Evolutionary conservation across 2,329 filamentous ascomycete genomes (phyloP), one percentile per base, ranked within the genome.

Genomic region (Cladosporium sphaerospermum): DNA sequence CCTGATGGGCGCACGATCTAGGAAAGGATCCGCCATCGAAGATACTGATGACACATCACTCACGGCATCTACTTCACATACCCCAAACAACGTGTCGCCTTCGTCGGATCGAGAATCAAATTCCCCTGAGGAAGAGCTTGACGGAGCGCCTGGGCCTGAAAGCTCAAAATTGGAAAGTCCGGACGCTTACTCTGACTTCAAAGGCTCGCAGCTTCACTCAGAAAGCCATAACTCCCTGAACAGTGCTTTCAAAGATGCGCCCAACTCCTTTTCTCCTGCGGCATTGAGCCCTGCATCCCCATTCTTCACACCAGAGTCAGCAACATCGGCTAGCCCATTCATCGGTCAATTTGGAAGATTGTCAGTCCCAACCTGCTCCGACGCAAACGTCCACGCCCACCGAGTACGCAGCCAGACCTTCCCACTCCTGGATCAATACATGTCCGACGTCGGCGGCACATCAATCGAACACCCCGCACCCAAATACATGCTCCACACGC

Each of bases 401-500:
- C 80, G 89, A 53, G 88, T 88, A n/a, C 80, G 89, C 64, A 93
- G 88, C 67, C 89, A 95, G 69, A 95, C 89, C 0, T 90, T 95
- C 58, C 89, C 90, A 1, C 83, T 85, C 42, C 73, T 89, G 9
- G 84, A 84, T 59, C 75, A 80, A 14, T 78, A 79, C 61, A 74
- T 80, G 57, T 37, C 48, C 19, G 48, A 51, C 18, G 14, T 39
- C 14, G n/a, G n/a, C 19, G 64, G 73, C 33, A 70, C 75, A 44
- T 72, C 74, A 1, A 73, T 75, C n/a, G 80, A 83, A 43, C 72
- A 76, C 13, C 63, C 78, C 18, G 78, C 76, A n/a, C 75, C 79
- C 16, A 82, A 82, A 64, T 76, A 76, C 57, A 70, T 58, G 2
- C 59, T 68, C 14, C 65, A 69, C 56, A 67, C 67, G 10, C 64